Evolutionary conservation across 2,329 filamentous ascomycete genomes (phyloP), one percentile per base, ranked within the genome.

Genomic region (Paramyrothecium roridum): DNA sequence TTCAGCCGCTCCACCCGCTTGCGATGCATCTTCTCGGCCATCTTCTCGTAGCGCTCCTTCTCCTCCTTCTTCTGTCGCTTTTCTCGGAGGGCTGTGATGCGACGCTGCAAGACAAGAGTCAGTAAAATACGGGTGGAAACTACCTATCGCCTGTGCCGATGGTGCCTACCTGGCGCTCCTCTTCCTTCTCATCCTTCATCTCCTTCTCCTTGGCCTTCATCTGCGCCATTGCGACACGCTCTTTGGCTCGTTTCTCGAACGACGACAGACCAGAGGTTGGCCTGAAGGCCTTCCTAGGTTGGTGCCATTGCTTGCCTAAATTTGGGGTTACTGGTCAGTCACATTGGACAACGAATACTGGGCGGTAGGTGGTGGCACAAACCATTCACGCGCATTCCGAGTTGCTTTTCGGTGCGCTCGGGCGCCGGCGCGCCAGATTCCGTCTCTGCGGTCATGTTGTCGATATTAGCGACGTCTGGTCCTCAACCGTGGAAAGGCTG

Each of bases 11-110:
- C 95, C 13, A 98, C 88, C 58, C 93, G 83, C 82, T 96, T 98
- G 75, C 85, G 86, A 78, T 98, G 93, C 95, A 99, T 98, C 79
- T 95, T 98, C 77, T 92, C 91, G 20, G 92, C 93, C 85, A 99
- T 85, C 79, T 93, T 91, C 73, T 92, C 91, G 70, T 93, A 98
- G 63, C 93, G 82, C 67, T 93, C 91, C 74, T 89, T 92, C 79
- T 98, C 95, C 66, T 91, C 93, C 81, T 97, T 98, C 52, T 88
- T 90, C 20, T 86, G 88, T 63, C 91, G 84, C 74, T 89, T 93
- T 61, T 96, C 91, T 67, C 89, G 93, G 69, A 98, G 90, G 12
- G 82, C 82, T 67, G 93, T 83, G 54, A 95, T 85, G 63, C 87
- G 86, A 68, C 83, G 81, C 90, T 96, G 67, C 53, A 30, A 60